phyloP scores from a whole-genome alignment of 2,329 filamentous ascomycete species.

The Pseudocercospora pini-densiflorae region DNA sequence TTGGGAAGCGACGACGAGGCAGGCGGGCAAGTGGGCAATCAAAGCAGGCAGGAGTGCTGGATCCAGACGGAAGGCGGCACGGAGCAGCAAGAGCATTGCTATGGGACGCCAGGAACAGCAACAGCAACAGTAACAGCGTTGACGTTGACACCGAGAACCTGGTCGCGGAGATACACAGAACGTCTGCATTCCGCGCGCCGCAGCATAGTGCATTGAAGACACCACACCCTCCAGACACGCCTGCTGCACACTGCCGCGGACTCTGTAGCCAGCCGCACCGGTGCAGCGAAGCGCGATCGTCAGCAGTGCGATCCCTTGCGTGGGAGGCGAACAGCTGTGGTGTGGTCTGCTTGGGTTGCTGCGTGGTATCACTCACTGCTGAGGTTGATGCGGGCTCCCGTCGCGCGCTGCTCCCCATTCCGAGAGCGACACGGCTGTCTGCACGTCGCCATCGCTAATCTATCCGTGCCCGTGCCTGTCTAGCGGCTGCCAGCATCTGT shows the following conservation, averaged over 20 bases:
- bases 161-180: conserved; percentile 12
- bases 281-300: conserved; percentile 13
- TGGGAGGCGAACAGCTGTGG: neutral
- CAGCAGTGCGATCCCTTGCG: conserved; percentile 8
- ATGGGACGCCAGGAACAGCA: neutral
- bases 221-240: neutral
- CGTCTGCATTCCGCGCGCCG: conserved; percentile 1
- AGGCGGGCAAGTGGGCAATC: neutral
- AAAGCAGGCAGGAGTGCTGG: neutral
- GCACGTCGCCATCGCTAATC: conserved; percentile 26
- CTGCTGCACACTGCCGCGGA: neutral
- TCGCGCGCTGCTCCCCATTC: conserved; percentile 11
- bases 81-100: neutral
- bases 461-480: conserved; percentile 24
- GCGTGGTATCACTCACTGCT: conserved; percentile 11
- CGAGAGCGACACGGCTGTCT: conserved; percentile 18
- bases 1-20: conserved; percentile 1
- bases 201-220: neutral
- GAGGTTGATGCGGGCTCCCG: conserved; percentile 19
- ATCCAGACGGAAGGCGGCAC: neutral
- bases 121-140: neutral
- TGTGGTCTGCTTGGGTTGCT: neutral
- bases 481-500: conserved; percentile 27
- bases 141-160: conserved; percentile 10
- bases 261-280: conserved; percentile 16